Evolutionary conservation across 257 asterid species (phyloP).

Genomic region (Mitragyna speciosa): DNA sequence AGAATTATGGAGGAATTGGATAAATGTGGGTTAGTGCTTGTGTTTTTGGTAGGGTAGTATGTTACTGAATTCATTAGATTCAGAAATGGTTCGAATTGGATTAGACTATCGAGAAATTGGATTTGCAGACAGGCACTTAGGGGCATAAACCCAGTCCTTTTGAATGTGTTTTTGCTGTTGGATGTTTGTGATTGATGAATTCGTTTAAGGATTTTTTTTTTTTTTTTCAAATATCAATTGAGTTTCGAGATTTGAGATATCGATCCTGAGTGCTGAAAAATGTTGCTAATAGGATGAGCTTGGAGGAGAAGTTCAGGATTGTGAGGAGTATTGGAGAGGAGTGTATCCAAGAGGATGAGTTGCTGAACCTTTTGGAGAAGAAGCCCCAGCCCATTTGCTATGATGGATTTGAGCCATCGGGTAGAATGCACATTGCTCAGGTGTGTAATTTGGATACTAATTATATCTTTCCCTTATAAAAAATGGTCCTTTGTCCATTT

Average conservation of each 20-base stretch:
- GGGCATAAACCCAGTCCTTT: too few species aligned
- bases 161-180: not conserved
- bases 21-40: not conserved
- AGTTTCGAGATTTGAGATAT: not conserved
- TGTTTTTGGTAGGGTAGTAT: not conserved
- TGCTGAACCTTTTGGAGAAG: constrained; percentile 59
- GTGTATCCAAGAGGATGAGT: constrained; percentile 87
- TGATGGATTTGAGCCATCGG: constrained; percentile 93
- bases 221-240: not conserved
- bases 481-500: not conserved
- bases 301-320: constrained; percentile 57
- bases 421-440: constrained; percentile 98
- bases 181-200: not conserved
- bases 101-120: not conserved
- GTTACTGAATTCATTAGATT: not conserved
- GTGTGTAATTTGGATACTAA: constrained; percentile 25
- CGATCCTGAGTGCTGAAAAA: not conserved
- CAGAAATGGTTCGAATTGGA: not conserved
- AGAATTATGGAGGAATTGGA: too few species aligned
- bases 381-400: constrained; percentile 73
- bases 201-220: not conserved
- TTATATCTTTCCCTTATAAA: not conserved
- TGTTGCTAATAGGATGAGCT: constrained; percentile 40
- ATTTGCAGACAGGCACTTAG: not conserved
- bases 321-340: constrained; percentile 89